These are phyloP conservation scores for Conticribra weissflogii DNA, from an alignment of 108 stramenopile genomes.

Conservation along the genomic window DNA sequence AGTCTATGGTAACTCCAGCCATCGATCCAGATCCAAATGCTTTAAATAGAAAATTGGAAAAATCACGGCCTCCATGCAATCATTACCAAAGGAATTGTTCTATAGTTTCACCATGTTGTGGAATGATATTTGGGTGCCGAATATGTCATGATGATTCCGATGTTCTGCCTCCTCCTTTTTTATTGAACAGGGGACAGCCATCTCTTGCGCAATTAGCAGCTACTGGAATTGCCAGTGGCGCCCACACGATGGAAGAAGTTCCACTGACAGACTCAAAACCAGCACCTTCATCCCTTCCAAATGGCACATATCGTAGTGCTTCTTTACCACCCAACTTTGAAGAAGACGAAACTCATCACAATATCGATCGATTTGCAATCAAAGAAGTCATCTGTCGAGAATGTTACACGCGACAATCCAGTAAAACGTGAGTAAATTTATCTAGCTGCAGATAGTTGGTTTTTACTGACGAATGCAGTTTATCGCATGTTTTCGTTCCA, in stretches of 20 bases:
- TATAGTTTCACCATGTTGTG: slow-evolving; percentile 85
- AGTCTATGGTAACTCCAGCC: not conserved
- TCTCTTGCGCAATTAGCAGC: not conserved
- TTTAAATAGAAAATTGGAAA: slow-evolving; percentile 55
- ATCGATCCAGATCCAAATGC: slow-evolving; percentile 33
- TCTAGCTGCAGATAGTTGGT: not conserved
- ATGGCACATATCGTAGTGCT: slow-evolving; percentile 43
- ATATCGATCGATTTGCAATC: slow-evolving; percentile 82
- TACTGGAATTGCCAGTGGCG: not conserved
- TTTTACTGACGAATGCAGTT: not conserved
- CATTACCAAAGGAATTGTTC: slow-evolving; percentile 87
- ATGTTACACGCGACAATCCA: slow-evolving; percentile 78
- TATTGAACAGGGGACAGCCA: not conserved
- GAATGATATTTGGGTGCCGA: slow-evolving; percentile 86
- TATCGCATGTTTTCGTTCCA: not conserved
- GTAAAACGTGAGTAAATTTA: slow-evolving; percentile 68
- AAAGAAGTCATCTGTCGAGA: slow-evolving; percentile 83
- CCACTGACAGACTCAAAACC: not conserved
- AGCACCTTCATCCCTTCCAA: slow-evolving; percentile 7
- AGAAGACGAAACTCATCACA: slow-evolving; percentile 79
- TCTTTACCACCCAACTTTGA: slow-evolving; percentile 64
- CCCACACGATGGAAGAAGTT: not conserved
- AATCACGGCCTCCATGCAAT: slow-evolving; percentile 70
- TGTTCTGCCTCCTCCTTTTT: slow-evolving; percentile 70
- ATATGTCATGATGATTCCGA: slow-evolving; percentile 89